Percentiles rank a stretch among this genome's conserved stretches.
Evolutionary conservation across 257 asterid genomes (phyloP).

Genomic region (Fraxinus americana): DNA sequence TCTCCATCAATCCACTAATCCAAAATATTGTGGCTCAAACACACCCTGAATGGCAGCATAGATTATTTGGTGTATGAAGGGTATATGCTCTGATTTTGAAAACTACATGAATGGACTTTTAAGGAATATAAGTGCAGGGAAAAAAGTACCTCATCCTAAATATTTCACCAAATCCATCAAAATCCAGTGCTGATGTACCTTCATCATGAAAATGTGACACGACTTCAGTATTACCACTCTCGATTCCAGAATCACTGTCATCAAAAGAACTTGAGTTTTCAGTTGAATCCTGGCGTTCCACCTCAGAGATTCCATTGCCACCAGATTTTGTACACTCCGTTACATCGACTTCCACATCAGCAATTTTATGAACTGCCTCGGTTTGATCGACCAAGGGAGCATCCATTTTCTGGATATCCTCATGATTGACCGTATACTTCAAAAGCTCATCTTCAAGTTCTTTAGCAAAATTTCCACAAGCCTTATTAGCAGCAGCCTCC

Average conservation of each 20-base stretch:
- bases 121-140: slow-evolving; percentile 1
- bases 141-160: slow-evolving; percentile 48
- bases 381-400: slow-evolving; percentile 27
- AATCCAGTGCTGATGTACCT: slow-evolving; percentile 34
- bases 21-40: no score
- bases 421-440: slow-evolving; percentile 51
- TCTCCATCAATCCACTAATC: no score
- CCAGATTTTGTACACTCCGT: slow-evolving; percentile 44
- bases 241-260: slow-evolving; percentile 50
- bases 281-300: slow-evolving; percentile 50
- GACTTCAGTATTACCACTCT: slow-evolving; percentile 50
- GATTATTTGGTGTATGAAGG: slow-evolving; percentile 1
- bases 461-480: slow-evolving; percentile 39
- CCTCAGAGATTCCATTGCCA: slow-evolving; percentile 35
- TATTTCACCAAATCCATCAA: slow-evolving; percentile 38
- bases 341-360: slow-evolving; percentile 45
- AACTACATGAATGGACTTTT: not conserved
- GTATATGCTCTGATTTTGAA: slow-evolving; percentile 8
- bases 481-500: slow-evolving; percentile 34
- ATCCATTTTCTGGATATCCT: slow-evolving; percentile 31
- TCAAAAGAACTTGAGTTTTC: slow-evolving; percentile 84
- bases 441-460: slow-evolving; percentile 58
- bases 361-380: slow-evolving; percentile 32
- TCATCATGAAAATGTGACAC: slow-evolving; percentile 44
- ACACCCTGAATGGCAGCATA: not conserved